These are phyloP conservation scores for Pachysandra terminalis DNA, from an alignment of 164 flowering plant species.

Conservation along the genomic window DNA sequence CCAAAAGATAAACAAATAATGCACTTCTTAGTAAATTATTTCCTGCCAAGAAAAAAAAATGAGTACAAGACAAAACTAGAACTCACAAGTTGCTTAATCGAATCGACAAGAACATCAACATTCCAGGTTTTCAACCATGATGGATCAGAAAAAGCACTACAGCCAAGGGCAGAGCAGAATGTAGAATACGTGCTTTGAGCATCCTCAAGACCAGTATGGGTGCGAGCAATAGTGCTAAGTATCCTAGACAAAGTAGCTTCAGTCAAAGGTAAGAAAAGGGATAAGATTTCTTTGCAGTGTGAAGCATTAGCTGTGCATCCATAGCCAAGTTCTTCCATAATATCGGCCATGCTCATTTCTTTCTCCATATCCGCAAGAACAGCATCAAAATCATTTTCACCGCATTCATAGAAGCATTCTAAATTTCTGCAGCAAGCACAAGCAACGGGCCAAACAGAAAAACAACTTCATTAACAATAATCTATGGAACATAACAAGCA, in stretches of 20 bases:
- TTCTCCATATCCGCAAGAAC: conserved; percentile 85
- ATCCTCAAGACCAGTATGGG: conserved; percentile 70
- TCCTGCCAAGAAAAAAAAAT: background rate
- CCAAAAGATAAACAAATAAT: conserved; percentile 8
- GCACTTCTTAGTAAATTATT: background rate
- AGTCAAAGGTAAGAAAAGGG: conserved; percentile 66
- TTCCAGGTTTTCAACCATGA: conserved; percentile 74
- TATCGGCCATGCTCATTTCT: conserved; percentile 72
- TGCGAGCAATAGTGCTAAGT: conserved; percentile 59
- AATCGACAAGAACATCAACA: conserved; percentile 62
- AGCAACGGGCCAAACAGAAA: conserved; percentile 2
- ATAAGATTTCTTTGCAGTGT: conserved; percentile 78
- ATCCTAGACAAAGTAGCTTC: conserved; percentile 67
- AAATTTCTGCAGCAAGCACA: conserved; percentile 41
- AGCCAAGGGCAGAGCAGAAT: conserved; percentile 65
- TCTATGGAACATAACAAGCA: background rate
- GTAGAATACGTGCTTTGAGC: conserved; percentile 48
- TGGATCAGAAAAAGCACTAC: conserved; percentile 36
- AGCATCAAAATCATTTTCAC: conserved; percentile 67
- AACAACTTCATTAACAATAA: background rate
- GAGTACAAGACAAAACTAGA: background rate
- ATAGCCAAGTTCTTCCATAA: conserved; percentile 85
- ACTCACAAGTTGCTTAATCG: conserved; percentile 88
- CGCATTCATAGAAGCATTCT: conserved; percentile 45
- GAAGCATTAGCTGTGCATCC: conserved; percentile 71